A percentile compares a stretch with the other conserved stretches of the same genome.
Conservation (phyloP, 768 basidiomycete species). For the Boletus rubescentipes region DNA sequence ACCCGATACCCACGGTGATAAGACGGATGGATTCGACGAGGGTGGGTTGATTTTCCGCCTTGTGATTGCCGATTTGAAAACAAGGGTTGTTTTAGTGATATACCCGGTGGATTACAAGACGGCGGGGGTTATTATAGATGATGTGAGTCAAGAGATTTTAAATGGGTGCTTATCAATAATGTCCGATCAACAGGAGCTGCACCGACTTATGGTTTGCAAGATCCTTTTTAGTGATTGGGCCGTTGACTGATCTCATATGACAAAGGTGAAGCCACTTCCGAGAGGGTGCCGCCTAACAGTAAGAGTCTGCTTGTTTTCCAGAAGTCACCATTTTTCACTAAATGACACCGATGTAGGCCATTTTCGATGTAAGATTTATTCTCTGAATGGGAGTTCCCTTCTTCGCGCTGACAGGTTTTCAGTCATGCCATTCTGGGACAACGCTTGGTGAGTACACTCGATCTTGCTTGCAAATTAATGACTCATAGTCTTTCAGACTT, state of each 20-base stretch:
- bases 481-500: constrained; percentile 18
- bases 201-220: constrained; percentile 39
- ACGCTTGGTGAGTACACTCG: constrained; percentile 37
- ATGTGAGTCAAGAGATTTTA: constrained; percentile 42
- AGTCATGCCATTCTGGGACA: constrained; percentile 52
- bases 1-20: constrained; percentile 72
- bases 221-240: neutral
- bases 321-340: neutral
- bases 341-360: constrained; percentile 25
- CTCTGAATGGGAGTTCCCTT: neutral
- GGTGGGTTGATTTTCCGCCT: constrained; percentile 35
- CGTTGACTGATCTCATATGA: neutral
- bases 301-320: constrained; percentile 5
- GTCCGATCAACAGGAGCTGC: constrained; percentile 33
- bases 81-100: constrained; percentile 52
- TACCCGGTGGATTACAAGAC: constrained; percentile 85
- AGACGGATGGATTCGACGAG: constrained; percentile 80
- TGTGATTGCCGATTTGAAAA: neutral
- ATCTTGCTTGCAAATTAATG: neutral
- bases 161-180: neutral
- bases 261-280: constrained; percentile 52
- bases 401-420: neutral
- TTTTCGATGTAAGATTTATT: constrained; percentile 47
- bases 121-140: constrained; percentile 77
- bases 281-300: constrained; percentile 66